phyloP scores from a whole-genome alignment of 257 asterid species.

The Henckelia pumila region DNA sequence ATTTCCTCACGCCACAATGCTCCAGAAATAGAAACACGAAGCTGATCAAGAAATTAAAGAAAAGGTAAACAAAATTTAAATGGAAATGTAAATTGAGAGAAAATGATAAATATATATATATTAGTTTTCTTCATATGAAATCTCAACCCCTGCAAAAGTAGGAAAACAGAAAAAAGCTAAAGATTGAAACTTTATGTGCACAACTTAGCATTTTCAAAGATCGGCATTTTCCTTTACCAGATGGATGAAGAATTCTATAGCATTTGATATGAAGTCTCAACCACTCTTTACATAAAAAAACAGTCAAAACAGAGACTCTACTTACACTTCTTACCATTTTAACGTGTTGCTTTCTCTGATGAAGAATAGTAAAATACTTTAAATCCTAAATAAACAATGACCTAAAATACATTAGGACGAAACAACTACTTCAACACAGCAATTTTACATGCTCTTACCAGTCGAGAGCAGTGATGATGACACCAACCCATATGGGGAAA shows the following conservation, averaged over 20 bases:
- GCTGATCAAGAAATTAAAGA: conserved; percentile 52
- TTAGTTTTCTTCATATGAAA: conserved; percentile 2
- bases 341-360: too few species aligned
- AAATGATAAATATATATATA: too few species aligned
- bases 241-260: conserved; percentile 11
- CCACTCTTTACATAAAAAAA: neutral
- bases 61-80: neutral
- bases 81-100: neutral
- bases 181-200: neutral
- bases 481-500: conserved; percentile 87
- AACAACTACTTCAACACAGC: too few species aligned
- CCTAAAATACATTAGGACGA: too few species aligned
- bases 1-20: conserved; percentile 71
- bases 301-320: too few species aligned
- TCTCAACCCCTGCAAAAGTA: conserved; percentile 23
- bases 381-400: too few species aligned
- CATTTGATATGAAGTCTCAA: neutral
- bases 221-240: neutral
- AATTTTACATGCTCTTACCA: too few species aligned
- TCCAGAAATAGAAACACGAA: conserved; percentile 71
- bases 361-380: too few species aligned
- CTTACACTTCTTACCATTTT: too few species aligned
- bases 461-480: conserved; percentile 82
- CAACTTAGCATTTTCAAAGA: neutral
- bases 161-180: neutral